Evolutionary conservation across 176 grass and related monocot genomes (phyloP), one percentile per base, ranked within the genome.

Genomic region (Carex littledalei): DNA sequence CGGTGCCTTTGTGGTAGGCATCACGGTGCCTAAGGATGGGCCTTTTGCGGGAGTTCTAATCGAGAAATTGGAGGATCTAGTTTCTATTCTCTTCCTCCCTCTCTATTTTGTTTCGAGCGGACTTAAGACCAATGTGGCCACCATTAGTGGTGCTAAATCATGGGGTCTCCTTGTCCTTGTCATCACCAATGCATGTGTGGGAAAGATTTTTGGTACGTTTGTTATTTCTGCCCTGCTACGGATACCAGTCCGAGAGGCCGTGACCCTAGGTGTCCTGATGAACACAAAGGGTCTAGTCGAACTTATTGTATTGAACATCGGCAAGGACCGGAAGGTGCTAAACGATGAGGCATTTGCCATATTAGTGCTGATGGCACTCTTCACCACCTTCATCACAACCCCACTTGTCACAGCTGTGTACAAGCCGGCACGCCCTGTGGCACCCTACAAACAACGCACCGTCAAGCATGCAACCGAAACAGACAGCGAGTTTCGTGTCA

Each of bases 271-370:
- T 0, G 90, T 94, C 73, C 61, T 94, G 20, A 94, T 94, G 93
- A 94, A 94, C 87, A 94, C 90, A 67, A 94, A 94, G 85, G 93
- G 93, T 9, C 88, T 94, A 24, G 90, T 94, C 2, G 93, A 94
- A 88, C 93, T 94, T 53, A 88, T 94, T 83, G 93, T 94, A 5
- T 88, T 94, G 71, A 94, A 94, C 90, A 94, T 94, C 47, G 93
- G 93, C 21, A 84, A 47, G 13, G 93, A 94, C 53, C 88, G 93
- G 11, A 89, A 90, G 87, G 90, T 94, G 8, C 90, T 94, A 5
- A 94, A 94, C 21, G 93, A 94, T 26, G 93, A 94, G 85, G 39
- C 90, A 0, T 94, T 94, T 43, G 93, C 90, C 21, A 94, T 94
- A 85, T 34, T 94, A 83, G 90, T 94, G 20, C 90, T 94, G 87